Evolutionary conservation across 805 yeast species (phyloP), one percentile per base, ranked within the genome.

Genomic region (Phaffomyces opuntiae): DNA sequence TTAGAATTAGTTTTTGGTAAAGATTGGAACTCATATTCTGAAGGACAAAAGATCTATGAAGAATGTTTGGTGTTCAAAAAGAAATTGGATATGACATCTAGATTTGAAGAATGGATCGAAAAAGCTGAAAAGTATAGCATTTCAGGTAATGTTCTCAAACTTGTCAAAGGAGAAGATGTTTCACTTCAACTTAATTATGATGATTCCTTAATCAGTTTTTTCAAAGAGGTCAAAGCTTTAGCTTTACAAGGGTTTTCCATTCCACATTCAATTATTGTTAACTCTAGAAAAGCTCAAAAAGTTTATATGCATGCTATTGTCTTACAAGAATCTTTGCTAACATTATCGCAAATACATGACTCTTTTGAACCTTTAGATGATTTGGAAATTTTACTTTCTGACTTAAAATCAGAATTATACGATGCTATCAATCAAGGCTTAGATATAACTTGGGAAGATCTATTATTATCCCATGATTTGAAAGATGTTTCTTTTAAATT

Each of bases 1-100:
- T 61, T 82, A 8, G 78, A 75, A 38, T 60, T 69, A 12, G 69
- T 82, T 5, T 63, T 83, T 8, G 86, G 89, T 0, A 56, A 68
- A 16, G 78, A 78, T 8, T 83, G 90, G 90, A 64, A 61, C 19
- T 63, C 69, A 9, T 78, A 77, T 47, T 74, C 81, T 3, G 88
- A 81, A 43, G 96, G 96, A 0, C 74, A 72, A 43, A 76, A 73
- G 49, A 74, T 91, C 1, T 66, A 73, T 11, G 60, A 67, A 2
- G 86, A 78, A 48, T 69, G 77, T 24, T 53, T 59, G 3, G 61
- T 66, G 0, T 67, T 85, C 40, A 54, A 68, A n/a, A 62, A 67
- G 24, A 75, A 72, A 40, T 61, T 80, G 11, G 68, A 81, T 41
- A 57, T 78, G 0, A 62, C 70, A 26, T 48, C 45, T 0, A 52